Base-by-base conservation (phyloP, 208 protist genomes). In the Crithidia bombi region DNA sequence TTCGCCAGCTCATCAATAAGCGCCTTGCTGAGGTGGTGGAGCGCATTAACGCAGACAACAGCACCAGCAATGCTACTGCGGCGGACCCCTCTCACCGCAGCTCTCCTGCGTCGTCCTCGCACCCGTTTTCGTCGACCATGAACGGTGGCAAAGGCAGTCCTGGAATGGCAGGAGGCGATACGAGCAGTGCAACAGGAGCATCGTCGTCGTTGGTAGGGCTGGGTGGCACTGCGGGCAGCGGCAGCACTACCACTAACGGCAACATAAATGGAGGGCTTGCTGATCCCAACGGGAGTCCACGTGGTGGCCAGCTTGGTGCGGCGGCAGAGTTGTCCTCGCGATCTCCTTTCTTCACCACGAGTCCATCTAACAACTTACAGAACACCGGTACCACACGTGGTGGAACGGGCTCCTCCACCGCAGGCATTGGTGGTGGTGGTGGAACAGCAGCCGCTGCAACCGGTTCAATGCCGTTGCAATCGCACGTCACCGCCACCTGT, bases 1-100 rank as follows among this genome's bases (percentile, higher is more conserved):
- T 95, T 30, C 77, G 83, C 0, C 65, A 74, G 1, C 69, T 95
- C 15, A 51, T 93, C 46, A 95, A 95, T 43, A 77, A 65, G 36
- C 71, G 71, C 0, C 71, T 77, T n/a, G 63, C 71, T 17, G 71
- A 77, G 49, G 56, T 71, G 6, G 71, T 77, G 28, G 71, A 66
- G 30, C 57, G 56, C 33, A 75, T 70, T 12, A 75, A 75, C 67
- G n/a, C n/a, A n/a, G n/a, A n/a, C n/a, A n/a, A n/a, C n/a, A n/a
- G n/a, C n/a, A 25, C 5, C 26, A 54, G 59, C 33, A 38, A 36
- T 38, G 49, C 35, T 2, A n/a, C 4, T 9, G 44, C 26, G 4
- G 9, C 46, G 0, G 28, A 43, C 4, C 19, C 57, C 17, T 14
- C 47, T 3, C 17, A 50, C 25, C 12, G 1, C 30, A 61, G 51